These are phyloP conservation scores for Bjerkandera adusta DNA, from an alignment of 1,284 basidiomycete genomes.

Conservation along the genomic window DNA sequence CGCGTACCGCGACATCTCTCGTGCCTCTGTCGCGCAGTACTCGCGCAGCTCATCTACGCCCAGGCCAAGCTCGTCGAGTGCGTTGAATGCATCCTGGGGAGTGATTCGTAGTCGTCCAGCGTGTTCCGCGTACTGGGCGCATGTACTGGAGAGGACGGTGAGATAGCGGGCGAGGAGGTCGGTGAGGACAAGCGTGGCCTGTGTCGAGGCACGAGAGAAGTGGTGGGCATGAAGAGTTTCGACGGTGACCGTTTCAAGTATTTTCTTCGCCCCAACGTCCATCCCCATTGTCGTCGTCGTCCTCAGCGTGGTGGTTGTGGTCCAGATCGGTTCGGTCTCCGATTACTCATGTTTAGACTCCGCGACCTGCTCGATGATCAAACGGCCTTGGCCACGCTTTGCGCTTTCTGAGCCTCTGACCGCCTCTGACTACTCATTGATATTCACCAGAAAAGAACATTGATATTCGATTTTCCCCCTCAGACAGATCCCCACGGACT, in stretches of 20 bases:
- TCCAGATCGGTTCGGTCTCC: slow-evolving; percentile 5
- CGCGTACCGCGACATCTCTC: slow-evolving; percentile 64
- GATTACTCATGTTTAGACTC: slow-evolving; percentile 4
- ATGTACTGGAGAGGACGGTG: slow-evolving; percentile 56
- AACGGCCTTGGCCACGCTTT: no score
- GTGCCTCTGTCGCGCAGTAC: slow-evolving; percentile 59
- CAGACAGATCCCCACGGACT: no score
- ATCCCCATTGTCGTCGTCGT: slow-evolving; percentile 18
- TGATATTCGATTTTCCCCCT: no score
- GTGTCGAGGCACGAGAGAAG: slow-evolving; percentile 70
- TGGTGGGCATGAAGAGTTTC: slow-evolving; percentile 72
- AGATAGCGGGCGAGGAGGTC: slow-evolving; percentile 74
- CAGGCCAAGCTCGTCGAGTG: slow-evolving; percentile 70
- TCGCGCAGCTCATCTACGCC: slow-evolving; percentile 65
- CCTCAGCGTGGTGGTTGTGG: slow-evolving; percentile 11
- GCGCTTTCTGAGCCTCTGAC: no score
- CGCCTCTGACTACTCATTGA: no score
- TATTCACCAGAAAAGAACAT: no score
- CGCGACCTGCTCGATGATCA: not conserved
- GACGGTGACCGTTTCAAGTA: slow-evolving; percentile 65
- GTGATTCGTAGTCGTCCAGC: slow-evolving; percentile 58
- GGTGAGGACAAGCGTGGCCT: slow-evolving; percentile 65
- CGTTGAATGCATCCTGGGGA: slow-evolving; percentile 56
- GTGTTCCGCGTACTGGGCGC: slow-evolving; percentile 69
- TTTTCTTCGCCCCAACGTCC: slow-evolving; percentile 32